Evolutionary conservation across 108 stramenopile genomes (phyloP), one percentile per base, ranked within the genome.

Genomic region (Cyclostephanos tholiformis): DNA sequence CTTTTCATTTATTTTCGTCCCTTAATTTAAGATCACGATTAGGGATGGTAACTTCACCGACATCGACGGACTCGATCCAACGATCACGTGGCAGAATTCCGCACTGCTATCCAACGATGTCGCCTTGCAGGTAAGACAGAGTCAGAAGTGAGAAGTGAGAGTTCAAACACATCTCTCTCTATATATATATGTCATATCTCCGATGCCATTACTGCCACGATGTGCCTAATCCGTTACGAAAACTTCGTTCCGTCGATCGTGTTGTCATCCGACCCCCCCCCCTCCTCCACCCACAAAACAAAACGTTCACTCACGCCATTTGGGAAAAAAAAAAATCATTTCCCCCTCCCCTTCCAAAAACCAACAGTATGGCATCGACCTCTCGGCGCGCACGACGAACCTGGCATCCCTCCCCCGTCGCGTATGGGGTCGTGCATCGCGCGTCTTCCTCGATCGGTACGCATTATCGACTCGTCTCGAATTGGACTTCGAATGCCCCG

Each of bases 31-130:
- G 94, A 86, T 95, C 71, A 87, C 87, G 20, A 89, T 95, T 27
- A 82, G 81, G 26, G 91, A 95, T 64, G 94, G 94, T 67, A 91
- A 86, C 66, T 92, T 92, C 63, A 87, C 88, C 59, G 93, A 89
- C 44, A 70, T 92, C 64, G 94, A 89, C 70, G 90, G 88, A 53
- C 87, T 95, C 14, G 90, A 95, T 63, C 94, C 94, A 23, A 76
- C 85, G 41, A 64, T 95, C 32, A 83, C 68, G 7, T 95, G 94
- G 94, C 72, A 77, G 36, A 80, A 81, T 69, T 60, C 80, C 3
- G 72, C 76, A 7, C 22, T 64, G 30, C 63, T 71, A 13, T 72
- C 70, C 23, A 68, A 82, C 14, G 78, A 71, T 26, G 65, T 79
- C 30, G 72, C 71, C 50, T 2, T 80, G 0, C 78, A 46, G 57